These are phyloP conservation scores for Scheffersomyces parashehatae DNA, from an alignment of 1,139 yeast genomes.

Conservation along the genomic window DNA sequence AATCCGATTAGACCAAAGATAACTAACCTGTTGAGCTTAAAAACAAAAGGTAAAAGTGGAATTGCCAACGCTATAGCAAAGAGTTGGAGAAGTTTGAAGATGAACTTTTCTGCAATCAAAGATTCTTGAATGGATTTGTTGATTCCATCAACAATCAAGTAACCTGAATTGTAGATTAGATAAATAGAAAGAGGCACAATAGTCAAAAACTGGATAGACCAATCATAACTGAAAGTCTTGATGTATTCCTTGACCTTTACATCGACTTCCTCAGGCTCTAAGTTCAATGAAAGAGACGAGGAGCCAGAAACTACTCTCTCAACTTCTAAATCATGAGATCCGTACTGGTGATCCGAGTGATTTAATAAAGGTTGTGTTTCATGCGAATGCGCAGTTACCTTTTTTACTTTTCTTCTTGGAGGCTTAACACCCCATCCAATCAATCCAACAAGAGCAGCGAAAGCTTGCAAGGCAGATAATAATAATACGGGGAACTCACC, in stretches of 20 bases:
- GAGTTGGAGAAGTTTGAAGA: constrained; percentile 44
- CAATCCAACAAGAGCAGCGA: constrained; percentile 58
- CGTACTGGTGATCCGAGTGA: constrained; percentile 20
- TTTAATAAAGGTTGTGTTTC: constrained; percentile 33
- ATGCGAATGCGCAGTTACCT: constrained; percentile 14
- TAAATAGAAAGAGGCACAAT: constrained; percentile 67
- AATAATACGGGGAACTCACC: constrained; percentile 61
- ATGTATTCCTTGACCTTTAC: constrained; percentile 22
- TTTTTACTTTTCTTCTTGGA: not conserved
- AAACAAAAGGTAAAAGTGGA: constrained; percentile 70
- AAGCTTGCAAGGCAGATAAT: constrained; percentile 51
- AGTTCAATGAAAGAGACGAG: constrained; percentile 11
- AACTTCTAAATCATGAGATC: constrained; percentile 20
- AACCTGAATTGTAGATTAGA: constrained; percentile 51
- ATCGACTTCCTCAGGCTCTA: constrained; percentile 11
- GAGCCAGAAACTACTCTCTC: constrained; percentile 10
- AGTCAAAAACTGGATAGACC: constrained; percentile 73
- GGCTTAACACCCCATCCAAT: constrained; percentile 43
- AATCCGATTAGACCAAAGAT: constrained; percentile 39
- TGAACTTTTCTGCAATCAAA: constrained; percentile 39
- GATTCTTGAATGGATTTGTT: constrained; percentile 74
- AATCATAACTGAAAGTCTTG: constrained; percentile 64
- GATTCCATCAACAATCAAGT: constrained; percentile 59
- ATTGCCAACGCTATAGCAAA: constrained; percentile 46
- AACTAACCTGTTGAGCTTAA: constrained; percentile 60